Evolutionary conservation across 352 stramenopile genomes (phyloP), one percentile per base, ranked within the genome.

Genomic region (Phytophthora citrophthora): DNA sequence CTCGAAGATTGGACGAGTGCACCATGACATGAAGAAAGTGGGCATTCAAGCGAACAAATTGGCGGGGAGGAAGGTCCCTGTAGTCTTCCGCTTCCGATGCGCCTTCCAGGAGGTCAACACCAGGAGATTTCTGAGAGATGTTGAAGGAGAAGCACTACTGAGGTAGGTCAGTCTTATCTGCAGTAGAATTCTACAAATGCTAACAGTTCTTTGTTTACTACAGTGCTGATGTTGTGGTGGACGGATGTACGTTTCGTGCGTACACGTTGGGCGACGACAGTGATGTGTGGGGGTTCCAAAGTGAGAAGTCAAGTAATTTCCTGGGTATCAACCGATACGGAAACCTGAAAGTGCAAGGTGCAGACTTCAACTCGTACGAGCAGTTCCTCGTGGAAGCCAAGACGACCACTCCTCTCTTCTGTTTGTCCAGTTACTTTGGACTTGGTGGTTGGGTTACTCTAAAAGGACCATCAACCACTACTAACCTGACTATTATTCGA

Each of bases 201-300:
- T 34, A 3, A 34, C 29, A 34, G 11, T 10, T 32, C 6, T 32
- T 36, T 49, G 6, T 23, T 46, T 41, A 49, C 12, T 60, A 11
- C 50, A 94, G 86, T 48, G 78, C 81, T n/a, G 80, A 91, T 38
- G 71, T 90, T 13, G 71, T 92, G 1, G 52, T 76, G 8, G 73
- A 83, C 36, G 81, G 77, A 5, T 94, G 86, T 43, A 76, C 76
- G 3, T 94, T 91, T 46, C 86, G 86, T 44, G 83, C 83, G 9
- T 94, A 89, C 49, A 92, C 83, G 9, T 31, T 91, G 8, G 81
- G 79, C n/a, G 82, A 90, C n/a, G 82, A 89, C 44, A 86, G 68
- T 1, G 83, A 94, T 31, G 70, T 91, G 2, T 94, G 83, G 83
- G 86, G 86, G 2, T 91, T 94, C 51, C 83, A 91, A 53, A 90